Conservation (phyloP, 345 rosid species). For the Sisymbrium irio region DNA sequence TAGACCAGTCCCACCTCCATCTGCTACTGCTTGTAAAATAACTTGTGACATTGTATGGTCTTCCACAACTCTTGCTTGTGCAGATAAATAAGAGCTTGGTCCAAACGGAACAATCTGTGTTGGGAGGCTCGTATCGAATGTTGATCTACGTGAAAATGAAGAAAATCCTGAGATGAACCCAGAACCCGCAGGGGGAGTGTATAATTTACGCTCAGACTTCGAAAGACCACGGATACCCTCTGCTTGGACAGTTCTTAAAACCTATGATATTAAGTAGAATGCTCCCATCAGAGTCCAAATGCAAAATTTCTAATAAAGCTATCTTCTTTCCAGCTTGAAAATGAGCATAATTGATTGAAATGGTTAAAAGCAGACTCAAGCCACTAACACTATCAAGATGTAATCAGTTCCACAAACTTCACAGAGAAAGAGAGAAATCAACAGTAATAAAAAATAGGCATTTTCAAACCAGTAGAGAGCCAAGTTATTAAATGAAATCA, state of each 20-base stretch:
- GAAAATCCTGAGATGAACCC: slow-evolving; percentile 87
- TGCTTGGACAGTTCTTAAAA: slow-evolving; percentile 85
- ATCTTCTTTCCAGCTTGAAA: slow-evolving; percentile 10
- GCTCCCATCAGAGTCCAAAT: not conserved
- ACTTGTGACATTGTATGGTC: slow-evolving; percentile 81
- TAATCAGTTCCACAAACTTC: not conserved
- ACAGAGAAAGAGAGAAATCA: not conserved
- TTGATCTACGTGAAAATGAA: slow-evolving; percentile 63
- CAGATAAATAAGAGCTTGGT: slow-evolving; percentile 84
- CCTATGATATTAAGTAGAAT: slow-evolving; percentile 40
- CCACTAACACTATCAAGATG: slow-evolving; percentile 1
- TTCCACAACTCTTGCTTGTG: slow-evolving; percentile 85
- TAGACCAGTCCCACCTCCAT: slow-evolving; percentile 61
- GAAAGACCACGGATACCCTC: slow-evolving; percentile 90
- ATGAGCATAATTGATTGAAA: slow-evolving; percentile 11
- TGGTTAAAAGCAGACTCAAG: slow-evolving; percentile 3
- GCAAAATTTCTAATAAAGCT: too few species aligned
- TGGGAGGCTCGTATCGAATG: slow-evolving; percentile 46
- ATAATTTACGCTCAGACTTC: slow-evolving; percentile 67
- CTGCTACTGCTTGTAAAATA: slow-evolving; percentile 57
- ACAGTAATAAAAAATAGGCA: not conserved
- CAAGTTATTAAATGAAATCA: not conserved
- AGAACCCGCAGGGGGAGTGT: slow-evolving; percentile 90
- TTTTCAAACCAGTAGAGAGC: not conserved
- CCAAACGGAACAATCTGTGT: slow-evolving; percentile 71